A percentile compares a stretch with the other conserved stretches of the same genome.
Evolutionary conservation across 352 stramenopile species (phyloP).

Genomic region (Phytophthora boehmeriae): DNA sequence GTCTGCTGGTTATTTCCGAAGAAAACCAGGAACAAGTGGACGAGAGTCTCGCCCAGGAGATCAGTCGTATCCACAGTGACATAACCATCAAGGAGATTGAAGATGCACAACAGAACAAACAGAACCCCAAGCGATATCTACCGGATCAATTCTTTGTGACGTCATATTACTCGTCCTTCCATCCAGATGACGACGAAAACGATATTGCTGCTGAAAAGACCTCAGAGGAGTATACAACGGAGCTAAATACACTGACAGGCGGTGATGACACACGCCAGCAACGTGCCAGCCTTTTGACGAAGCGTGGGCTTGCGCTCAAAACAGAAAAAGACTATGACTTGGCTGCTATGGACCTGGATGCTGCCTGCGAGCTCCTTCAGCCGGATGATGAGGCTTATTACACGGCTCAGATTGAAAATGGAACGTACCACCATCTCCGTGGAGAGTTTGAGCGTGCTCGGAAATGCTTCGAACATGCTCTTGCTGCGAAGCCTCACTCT

Average conservation of each 20-base stretch:
- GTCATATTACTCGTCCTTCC: constrained; percentile 89
- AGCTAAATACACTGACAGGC: constrained; percentile 48
- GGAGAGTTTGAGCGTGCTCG: constrained; percentile 74
- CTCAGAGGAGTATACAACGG: constrained; percentile 57
- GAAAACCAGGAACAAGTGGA: constrained; percentile 80
- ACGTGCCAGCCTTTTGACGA: constrained; percentile 61
- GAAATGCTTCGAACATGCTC: constrained; percentile 69
- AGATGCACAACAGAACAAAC: constrained; percentile 60
- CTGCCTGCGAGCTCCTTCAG: constrained; percentile 53
- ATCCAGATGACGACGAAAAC: constrained; percentile 78
- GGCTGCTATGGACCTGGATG: constrained; percentile 64
- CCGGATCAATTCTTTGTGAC: constrained; percentile 86
- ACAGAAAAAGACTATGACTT: constrained; percentile 71
- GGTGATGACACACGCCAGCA: constrained; percentile 34
- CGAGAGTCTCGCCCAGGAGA: constrained; percentile 69
- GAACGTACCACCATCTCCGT: constrained; percentile 77
- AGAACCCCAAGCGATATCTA: constrained; percentile 63
- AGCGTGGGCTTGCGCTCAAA: constrained; percentile 69
- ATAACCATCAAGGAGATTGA: constrained; percentile 75
- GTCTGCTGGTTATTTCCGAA: constrained; percentile 78
- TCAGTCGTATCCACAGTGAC: constrained; percentile 77
- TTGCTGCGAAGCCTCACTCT: constrained; percentile 68
- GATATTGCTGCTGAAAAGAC: constrained; percentile 63
- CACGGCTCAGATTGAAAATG: constrained; percentile 78
- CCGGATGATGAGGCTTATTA: constrained; percentile 64